phyloP scores from a whole-genome alignment of 352 stramenopile genomes.

The Globisporangium cylindrosporum region DNA sequence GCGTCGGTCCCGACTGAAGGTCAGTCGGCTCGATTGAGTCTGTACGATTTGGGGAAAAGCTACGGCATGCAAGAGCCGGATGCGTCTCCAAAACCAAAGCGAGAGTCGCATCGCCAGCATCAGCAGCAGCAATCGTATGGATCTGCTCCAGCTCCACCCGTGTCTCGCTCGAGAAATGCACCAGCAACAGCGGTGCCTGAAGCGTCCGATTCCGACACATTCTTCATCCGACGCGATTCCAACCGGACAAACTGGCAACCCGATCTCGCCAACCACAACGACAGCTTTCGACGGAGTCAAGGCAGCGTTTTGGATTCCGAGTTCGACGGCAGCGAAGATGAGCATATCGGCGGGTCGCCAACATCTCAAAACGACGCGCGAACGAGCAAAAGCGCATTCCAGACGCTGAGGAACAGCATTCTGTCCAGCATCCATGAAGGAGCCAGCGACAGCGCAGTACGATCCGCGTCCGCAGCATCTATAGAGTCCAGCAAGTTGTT shows the following conservation, averaged over 20 bases:
- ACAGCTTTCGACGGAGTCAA: slow-evolving; percentile 4
- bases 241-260: slow-evolving; percentile 9
- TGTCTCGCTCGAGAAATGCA: not conserved
- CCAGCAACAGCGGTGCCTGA: not conserved
- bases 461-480: not conserved
- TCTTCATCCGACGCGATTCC: slow-evolving; percentile 24
- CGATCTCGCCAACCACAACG: not conserved
- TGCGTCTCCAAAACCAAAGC: not conserved
- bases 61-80: slow-evolving; percentile 17
- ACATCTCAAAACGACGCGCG: not conserved
- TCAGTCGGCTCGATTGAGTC: slow-evolving; percentile 30
- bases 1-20: slow-evolving; percentile 7
- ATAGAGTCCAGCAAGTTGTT: not conserved
- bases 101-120: not conserved
- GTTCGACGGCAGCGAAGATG: not conserved
- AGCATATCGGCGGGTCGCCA: not conserved
- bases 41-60: slow-evolving; percentile 43
- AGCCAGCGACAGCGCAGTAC: not conserved
- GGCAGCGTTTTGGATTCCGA: slow-evolving; percentile 3
- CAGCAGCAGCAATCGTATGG: not conserved
- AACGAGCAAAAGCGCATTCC: slow-evolving; percentile 7
- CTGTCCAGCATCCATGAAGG: slow-evolving; percentile 16
- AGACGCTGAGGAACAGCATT: slow-evolving; percentile 19
- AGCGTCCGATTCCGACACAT: slow-evolving; percentile 15
- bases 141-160: not conserved